Conservation (phyloP, 495 filamentous ascomycete species). For the Aspergillus nidulans region DNA sequence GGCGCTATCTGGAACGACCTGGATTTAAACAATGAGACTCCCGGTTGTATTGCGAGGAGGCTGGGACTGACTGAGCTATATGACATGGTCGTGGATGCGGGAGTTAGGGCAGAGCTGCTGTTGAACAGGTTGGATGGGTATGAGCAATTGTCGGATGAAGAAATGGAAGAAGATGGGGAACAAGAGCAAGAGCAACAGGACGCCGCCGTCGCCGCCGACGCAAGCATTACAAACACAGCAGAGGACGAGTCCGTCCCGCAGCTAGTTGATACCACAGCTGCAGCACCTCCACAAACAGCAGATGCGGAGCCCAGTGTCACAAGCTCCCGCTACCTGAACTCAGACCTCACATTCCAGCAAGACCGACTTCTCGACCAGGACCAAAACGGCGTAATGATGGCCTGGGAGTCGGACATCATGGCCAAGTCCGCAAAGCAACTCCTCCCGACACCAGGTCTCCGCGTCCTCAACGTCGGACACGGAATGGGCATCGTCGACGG, state of each 20-base stretch:
- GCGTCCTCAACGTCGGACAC: conserved; percentile 87
- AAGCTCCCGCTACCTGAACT: conserved; percentile 72
- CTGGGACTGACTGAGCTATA: conserved; percentile 72
- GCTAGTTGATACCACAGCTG: conserved; percentile 26
- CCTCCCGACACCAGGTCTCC: conserved; percentile 53
- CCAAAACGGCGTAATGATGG: conserved; percentile 94
- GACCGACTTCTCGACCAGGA: conserved; percentile 75
- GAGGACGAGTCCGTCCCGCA: conserved; percentile 24
- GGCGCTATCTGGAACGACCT: conserved; percentile 98
- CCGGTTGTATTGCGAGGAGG: conserved; percentile 77
- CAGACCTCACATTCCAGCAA: conserved; percentile 65
- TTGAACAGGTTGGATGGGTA: conserved; percentile 74
- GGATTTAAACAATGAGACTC: conserved; percentile 79
- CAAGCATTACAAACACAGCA: neutral
- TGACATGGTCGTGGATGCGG: conserved; percentile 81
- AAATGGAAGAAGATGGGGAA: conserved; percentile 24
- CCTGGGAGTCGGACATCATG: conserved; percentile 94
- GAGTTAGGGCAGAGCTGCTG: conserved; percentile 84
- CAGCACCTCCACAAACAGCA: conserved; percentile 4
- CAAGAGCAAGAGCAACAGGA: conserved; percentile 24
- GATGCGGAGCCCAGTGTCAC: conserved; percentile 43
- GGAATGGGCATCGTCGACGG: conserved; percentile 94
- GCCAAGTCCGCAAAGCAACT: conserved; percentile 63
- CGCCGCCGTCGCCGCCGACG: conserved; percentile 12
- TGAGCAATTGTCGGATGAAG: conserved; percentile 59